These are phyloP conservation scores for Amanita exitialis DNA, from an alignment of 768 basidiomycete species.

Conservation along the genomic window DNA sequence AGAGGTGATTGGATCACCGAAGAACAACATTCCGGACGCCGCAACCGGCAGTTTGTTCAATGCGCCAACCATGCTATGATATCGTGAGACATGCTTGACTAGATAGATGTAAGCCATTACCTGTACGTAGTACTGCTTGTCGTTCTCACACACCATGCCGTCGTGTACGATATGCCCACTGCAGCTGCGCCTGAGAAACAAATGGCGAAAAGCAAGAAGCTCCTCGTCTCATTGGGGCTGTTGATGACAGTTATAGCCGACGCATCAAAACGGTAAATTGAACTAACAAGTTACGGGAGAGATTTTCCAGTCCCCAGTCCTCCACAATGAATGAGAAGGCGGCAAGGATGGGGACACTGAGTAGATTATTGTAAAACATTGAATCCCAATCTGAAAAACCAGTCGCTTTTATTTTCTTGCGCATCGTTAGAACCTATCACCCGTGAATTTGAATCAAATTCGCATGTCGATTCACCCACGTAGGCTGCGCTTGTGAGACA, in stretches of 20 bases:
- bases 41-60: slow-evolving; percentile 97
- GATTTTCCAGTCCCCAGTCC: slow-evolving; percentile 77
- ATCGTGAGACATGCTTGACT: slow-evolving; percentile 5
- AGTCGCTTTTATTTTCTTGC: slow-evolving; percentile 90
- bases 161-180: slow-evolving; percentile 96
- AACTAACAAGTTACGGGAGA: slow-evolving; percentile 81
- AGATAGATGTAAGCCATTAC: slow-evolving; percentile 25
- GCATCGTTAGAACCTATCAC: slow-evolving; percentile 82
- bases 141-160: slow-evolving; percentile 95
- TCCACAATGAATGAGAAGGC: slow-evolving; percentile 79
- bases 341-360: slow-evolving; percentile 86
- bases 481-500: slow-evolving; percentile 87
- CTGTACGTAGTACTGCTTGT: slow-evolving; percentile 99
- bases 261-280: neutral
- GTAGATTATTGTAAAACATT: slow-evolving; percentile 97
- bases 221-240: slow-evolving; percentile 78
- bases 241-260: slow-evolving; percentile 5
- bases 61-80: slow-evolving; percentile 84
- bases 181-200: slow-evolving; percentile 96
- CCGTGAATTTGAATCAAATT: neutral
- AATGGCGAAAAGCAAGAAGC: slow-evolving; percentile 75
- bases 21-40: slow-evolving; percentile 97
- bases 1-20: slow-evolving; percentile 80
- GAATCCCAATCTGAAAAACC: slow-evolving; percentile 98
- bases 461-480: slow-evolving; percentile 33